These are phyloP conservation scores for Colletotrichum chrysophilum DNA, from an alignment of 2,329 filamentous ascomycete genomes.

Conservation along the genomic window DNA sequence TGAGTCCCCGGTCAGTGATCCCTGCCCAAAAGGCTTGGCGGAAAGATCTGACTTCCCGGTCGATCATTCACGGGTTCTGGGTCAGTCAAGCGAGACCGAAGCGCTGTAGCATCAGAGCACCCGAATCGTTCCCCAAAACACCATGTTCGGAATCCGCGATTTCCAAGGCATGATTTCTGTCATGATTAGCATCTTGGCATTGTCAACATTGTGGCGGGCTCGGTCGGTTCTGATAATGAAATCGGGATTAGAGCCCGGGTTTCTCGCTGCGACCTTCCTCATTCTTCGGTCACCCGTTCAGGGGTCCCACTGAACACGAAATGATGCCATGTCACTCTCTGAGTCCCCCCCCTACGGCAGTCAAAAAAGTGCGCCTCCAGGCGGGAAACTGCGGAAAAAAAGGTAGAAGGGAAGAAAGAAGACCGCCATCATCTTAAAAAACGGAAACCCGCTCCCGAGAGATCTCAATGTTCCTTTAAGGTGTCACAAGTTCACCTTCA, in stretches of 20 bases:
- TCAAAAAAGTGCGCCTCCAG: too few species aligned
- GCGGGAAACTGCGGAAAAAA: too few species aligned
- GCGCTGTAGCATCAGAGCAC: neutral
- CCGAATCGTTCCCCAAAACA: neutral
- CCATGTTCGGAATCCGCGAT: neutral
- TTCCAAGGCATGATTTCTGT: neutral
- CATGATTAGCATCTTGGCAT: neutral
- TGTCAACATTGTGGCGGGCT: neutral
- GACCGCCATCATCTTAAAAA: neutral
- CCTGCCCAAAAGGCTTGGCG: neutral
- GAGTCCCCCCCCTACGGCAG: too few species aligned
- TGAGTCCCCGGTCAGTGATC: neutral
- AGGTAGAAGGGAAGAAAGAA: neutral
- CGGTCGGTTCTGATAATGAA: neutral
- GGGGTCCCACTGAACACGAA: neutral
- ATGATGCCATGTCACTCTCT: neutral
- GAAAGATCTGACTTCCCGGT: neutral
- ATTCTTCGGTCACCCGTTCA: neutral
- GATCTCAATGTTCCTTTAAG: neutral
- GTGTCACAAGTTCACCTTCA: neutral
- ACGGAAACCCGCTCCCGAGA: too few species aligned
- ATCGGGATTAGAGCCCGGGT: neutral
- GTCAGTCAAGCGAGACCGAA: neutral
- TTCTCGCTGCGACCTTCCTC: conserved; percentile 8
- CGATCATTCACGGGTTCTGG: neutral